phyloP scores from a whole-genome alignment of 768 basidiomycete genomes.

The Tricholoma sp. region DNA sequence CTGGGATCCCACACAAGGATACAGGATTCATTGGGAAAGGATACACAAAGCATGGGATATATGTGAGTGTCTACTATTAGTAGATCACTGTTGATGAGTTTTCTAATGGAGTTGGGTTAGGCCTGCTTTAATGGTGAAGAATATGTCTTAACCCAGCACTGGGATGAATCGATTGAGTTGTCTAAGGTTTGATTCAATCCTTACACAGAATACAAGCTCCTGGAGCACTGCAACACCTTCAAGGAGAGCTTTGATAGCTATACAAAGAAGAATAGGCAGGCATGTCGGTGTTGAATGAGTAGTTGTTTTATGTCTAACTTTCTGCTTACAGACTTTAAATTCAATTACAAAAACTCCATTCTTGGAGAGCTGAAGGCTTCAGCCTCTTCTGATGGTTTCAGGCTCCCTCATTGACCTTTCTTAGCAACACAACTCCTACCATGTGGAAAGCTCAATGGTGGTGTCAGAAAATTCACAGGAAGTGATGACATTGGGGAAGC shows the following conservation, averaged over 20 bases:
- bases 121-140: conserved; percentile 14
- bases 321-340: conserved; percentile 19
- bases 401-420: conserved; percentile 13
- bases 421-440: conserved; percentile 23
- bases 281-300: conserved; percentile 1
- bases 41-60: conserved; percentile 16
- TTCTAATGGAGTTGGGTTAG: conserved; percentile 2
- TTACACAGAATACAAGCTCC: conserved; percentile 13
- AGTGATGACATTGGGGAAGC: conserved; percentile 19
- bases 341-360: conserved; percentile 19
- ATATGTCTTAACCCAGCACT: conserved; percentile 17
- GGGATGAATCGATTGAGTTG: conserved; percentile 2
- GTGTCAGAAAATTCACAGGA: conserved; percentile 24
- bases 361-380: conserved; percentile 14
- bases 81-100: not conserved
- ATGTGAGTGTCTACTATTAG: conserved; percentile 11
- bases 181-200: conserved; percentile 5
- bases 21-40: conserved; percentile 14
- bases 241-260: conserved; percentile 15
- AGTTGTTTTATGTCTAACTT: not conserved
- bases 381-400: not conserved
- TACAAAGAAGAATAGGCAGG: not conserved
- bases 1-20: not conserved
- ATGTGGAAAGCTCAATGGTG: conserved; percentile 15
- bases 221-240: conserved; percentile 15